Conservation (phyloP, 352 stramenopile species). For the Pythium sp. region DNA sequence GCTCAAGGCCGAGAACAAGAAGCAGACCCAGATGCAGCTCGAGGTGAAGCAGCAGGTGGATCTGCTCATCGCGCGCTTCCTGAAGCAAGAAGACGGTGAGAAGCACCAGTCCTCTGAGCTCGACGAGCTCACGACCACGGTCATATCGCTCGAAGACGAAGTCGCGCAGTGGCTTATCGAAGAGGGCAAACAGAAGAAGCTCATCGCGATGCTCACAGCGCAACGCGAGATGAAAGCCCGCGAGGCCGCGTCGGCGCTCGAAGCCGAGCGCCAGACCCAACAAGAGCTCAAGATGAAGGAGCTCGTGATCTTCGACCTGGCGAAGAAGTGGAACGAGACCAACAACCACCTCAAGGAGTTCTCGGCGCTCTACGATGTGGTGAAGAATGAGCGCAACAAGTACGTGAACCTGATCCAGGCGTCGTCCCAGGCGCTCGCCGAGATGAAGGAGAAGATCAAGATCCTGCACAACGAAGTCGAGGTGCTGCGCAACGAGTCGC, state of each 20-base stretch:
- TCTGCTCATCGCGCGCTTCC: constrained; percentile 84
- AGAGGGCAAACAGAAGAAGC: constrained; percentile 86
- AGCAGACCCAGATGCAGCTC: constrained; percentile 54
- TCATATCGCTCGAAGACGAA: constrained; percentile 76
- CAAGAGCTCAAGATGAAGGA: constrained; percentile 93
- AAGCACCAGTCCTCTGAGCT: constrained; percentile 66
- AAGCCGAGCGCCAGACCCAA: constrained; percentile 79
- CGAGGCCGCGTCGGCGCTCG: constrained; percentile 73
- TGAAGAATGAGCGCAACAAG: constrained; percentile 96
- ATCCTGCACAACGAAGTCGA: constrained; percentile 95
- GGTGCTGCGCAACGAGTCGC: constrained; percentile 90
- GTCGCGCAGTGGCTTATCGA: constrained; percentile 87
- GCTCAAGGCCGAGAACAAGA: constrained; percentile 65
- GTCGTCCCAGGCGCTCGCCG: constrained; percentile 87
- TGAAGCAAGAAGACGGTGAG: constrained; percentile 86
- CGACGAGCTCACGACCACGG: constrained; percentile 52
- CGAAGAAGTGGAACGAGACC: constrained; percentile 94
- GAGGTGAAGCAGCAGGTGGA: constrained; percentile 92
- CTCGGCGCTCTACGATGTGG: constrained; percentile 91
- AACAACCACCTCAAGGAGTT: constrained; percentile 93
- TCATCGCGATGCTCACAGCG: constrained; percentile 84
- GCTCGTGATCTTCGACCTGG: constrained; percentile 91
- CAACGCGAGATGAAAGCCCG: constrained; percentile 91
- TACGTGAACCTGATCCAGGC: constrained; percentile 95
- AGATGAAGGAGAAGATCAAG: constrained; percentile 97